Conservation (phyloP, 208 protist genomes). For the Leishmania turanica region DNA sequence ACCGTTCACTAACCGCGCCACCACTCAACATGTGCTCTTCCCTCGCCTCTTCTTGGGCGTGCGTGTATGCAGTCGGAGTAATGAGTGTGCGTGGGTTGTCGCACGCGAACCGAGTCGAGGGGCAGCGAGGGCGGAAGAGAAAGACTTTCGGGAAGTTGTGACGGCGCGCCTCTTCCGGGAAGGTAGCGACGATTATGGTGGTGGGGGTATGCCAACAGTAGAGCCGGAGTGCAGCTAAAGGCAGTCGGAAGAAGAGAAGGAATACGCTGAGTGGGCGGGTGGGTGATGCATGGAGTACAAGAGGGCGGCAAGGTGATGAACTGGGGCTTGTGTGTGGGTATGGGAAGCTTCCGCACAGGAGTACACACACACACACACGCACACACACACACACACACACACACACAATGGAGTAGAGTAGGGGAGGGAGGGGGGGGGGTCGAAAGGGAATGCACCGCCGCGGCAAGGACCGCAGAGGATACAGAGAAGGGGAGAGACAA, state of each 20-base stretch:
- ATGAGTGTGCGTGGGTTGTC: not conserved
- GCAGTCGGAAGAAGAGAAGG: not conserved
- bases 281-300: not conserved
- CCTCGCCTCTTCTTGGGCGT: not conserved
- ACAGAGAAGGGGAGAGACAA: not conserved
- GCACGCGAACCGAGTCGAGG: not conserved
- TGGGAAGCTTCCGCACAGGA: not conserved
- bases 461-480: not conserved
- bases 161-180: not conserved
- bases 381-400: no score
- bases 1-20: not conserved
- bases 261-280: not conserved
- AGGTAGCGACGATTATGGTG: not conserved
- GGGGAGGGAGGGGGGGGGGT: not conserved
- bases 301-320: not conserved
- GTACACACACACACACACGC: not conserved
- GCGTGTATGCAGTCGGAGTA: not conserved
- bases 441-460: not conserved
- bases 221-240: not conserved
- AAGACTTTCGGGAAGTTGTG: not conserved
- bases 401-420: not conserved
- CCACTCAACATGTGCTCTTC: not conserved
- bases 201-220: not conserved
- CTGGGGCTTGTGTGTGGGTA: not conserved
- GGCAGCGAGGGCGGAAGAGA: slow-evolving; percentile 1